Conservation (phyloP, 2,329 filamentous ascomycete species). For the Stemphylium beticola region DNA sequence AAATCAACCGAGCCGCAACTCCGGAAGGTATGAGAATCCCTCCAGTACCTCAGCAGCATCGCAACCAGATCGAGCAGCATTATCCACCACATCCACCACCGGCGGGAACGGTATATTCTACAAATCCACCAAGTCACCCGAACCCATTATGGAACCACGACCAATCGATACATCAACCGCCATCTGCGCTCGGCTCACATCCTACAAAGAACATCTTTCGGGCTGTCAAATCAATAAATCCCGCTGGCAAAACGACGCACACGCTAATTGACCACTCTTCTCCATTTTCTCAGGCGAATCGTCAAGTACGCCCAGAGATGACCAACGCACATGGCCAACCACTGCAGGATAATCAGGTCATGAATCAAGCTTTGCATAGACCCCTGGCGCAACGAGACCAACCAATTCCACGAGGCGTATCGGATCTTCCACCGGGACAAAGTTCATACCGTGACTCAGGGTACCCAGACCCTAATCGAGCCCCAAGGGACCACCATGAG, state of each 20-base stretch:
- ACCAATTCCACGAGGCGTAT: conserved; percentile 15
- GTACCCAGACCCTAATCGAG: conserved; percentile 20
- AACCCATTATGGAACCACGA: conserved; percentile 9
- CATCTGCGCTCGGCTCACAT: conserved; percentile 5
- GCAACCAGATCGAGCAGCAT: conserved; percentile 11
- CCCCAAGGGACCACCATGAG: conserved; percentile 36
- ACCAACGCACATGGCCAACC: conserved; percentile 7
- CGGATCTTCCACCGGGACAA: conserved; percentile 12
- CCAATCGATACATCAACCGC: not conserved
- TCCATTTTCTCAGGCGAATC: conserved; percentile 15
- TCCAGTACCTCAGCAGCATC: conserved; percentile 12
- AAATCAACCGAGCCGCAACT: conserved; percentile 38
- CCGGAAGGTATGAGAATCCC: conserved; percentile 9
- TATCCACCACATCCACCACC: not conserved
- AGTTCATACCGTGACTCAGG: conserved; percentile 22
- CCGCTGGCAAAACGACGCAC: not conserved
- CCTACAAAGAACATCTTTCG: conserved; percentile 7
- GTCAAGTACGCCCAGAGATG: conserved; percentile 12
- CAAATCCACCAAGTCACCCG: conserved; percentile 10
- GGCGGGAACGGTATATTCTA: conserved; percentile 17
- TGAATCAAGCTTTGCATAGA: conserved; percentile 14
- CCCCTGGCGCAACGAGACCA: conserved; percentile 19
- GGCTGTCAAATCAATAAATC: not conserved
- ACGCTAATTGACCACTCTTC: conserved; percentile 16
- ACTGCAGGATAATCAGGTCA: conserved; percentile 9